A percentile compares a stretch with the other conserved stretches of the same genome.
These are phyloP conservation scores for Kuraishia borneana DNA, from an alignment of 805 yeast genomes.

Conservation along the genomic window DNA sequence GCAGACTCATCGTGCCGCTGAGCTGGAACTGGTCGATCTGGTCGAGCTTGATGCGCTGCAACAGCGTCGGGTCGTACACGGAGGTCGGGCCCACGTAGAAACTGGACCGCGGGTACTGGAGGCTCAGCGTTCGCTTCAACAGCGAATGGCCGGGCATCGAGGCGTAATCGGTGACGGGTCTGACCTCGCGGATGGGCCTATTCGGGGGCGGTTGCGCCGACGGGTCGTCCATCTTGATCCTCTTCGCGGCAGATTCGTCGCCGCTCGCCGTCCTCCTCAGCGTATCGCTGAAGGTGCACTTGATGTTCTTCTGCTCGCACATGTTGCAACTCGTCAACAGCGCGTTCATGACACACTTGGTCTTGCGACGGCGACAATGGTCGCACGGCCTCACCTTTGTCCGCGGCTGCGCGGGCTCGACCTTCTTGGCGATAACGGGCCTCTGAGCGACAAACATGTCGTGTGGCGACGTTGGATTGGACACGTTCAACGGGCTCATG, in stretches of 20 bases:
- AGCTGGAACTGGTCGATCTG: slow-evolving; percentile 76
- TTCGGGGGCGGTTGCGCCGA: slow-evolving; percentile 24
- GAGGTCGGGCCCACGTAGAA: slow-evolving; percentile 87
- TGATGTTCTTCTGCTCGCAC: slow-evolving; percentile 63
- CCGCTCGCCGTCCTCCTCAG: slow-evolving; percentile 23
- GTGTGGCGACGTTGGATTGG: slow-evolving; percentile 15
- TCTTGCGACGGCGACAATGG: slow-evolving; percentile 71
- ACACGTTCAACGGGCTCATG: slow-evolving; percentile 14
- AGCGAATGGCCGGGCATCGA: slow-evolving; percentile 51
- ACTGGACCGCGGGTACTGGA: slow-evolving; percentile 84
- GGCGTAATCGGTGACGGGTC: slow-evolving; percentile 61
- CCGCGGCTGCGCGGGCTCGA: slow-evolving; percentile 25
- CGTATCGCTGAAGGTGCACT: slow-evolving; percentile 62
- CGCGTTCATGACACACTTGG: slow-evolving; percentile 64
- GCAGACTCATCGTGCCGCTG: slow-evolving; percentile 49
- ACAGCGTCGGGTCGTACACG: slow-evolving; percentile 59
- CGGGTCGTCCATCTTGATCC: slow-evolving; percentile 19
- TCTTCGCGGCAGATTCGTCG: slow-evolving; percentile 9
- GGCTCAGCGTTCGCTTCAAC: slow-evolving; percentile 55
- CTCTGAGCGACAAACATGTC: slow-evolving; percentile 19
- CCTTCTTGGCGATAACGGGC: slow-evolving; percentile 2
- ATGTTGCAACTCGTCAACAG: slow-evolving; percentile 56
- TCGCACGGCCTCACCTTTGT: slow-evolving; percentile 61
- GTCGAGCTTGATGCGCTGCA: slow-evolving; percentile 53
- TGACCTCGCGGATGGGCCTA: slow-evolving; percentile 34